Conservation (phyloP, 371 early-diverging fungal genomes). For the Mortierella sp. region DNA sequence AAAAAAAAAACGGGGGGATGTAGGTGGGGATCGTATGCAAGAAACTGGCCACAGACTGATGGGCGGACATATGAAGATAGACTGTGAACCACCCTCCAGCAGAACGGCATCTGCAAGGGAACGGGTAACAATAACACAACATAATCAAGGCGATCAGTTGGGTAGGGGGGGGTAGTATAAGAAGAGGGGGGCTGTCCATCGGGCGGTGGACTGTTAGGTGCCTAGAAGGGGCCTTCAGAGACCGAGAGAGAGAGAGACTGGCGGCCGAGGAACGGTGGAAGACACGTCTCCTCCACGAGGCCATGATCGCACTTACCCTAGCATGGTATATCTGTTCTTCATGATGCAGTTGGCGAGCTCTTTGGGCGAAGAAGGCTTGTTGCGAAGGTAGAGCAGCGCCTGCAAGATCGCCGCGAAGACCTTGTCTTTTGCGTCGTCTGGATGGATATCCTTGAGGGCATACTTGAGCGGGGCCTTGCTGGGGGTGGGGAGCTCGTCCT, state of each 20-base stretch:
- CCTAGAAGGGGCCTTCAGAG: neutral
- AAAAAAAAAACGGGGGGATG: too few relatives aligned
- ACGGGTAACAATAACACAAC: too few relatives aligned
- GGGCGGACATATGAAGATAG: too few relatives aligned
- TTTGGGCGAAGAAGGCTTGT: slow-evolving; percentile 84
- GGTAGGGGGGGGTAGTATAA: too few relatives aligned
- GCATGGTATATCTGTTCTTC: slow-evolving; percentile 75
- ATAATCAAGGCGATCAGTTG: too few relatives aligned
- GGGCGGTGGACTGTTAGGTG: too few relatives aligned
- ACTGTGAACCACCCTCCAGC: too few relatives aligned
- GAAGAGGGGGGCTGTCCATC: too few relatives aligned
- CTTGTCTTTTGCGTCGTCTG: slow-evolving; percentile 84
- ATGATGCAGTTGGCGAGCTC: slow-evolving; percentile 82
- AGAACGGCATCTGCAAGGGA: too few relatives aligned
- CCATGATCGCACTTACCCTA: slow-evolving; percentile 78
- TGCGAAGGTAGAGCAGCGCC: slow-evolving; percentile 75
- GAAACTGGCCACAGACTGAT: too few relatives aligned
- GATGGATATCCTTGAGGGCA: slow-evolving; percentile 61
- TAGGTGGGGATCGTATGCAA: too few relatives aligned
- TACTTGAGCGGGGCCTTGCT: slow-evolving; percentile 51
- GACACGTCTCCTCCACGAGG: too few relatives aligned
- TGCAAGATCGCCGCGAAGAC: slow-evolving; percentile 85
- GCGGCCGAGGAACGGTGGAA: neutral
- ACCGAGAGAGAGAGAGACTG: neutral
- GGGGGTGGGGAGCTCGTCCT: slow-evolving; percentile 40